Evolutionary conservation across 2,329 filamentous ascomycete species (phyloP), one percentile per base, ranked within the genome.

Genomic region (Periconia sp.): DNA sequence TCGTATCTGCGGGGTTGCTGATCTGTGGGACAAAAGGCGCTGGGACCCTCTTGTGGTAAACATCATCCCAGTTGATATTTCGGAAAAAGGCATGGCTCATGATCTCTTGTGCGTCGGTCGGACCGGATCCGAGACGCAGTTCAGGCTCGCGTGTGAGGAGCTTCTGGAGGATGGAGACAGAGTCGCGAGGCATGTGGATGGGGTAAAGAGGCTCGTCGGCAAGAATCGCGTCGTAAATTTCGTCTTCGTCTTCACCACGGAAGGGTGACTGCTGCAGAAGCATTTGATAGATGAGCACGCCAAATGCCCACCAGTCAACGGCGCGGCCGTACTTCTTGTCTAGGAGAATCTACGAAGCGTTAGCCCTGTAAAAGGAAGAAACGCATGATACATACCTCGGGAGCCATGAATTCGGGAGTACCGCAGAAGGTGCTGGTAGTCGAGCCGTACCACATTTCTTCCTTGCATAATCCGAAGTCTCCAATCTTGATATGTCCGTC

Each of bases 231-330:
- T 99, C 94, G 76, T 99, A 99, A 52, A 99, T 99, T 73, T 99
- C 94, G 68, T 99, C 94, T 67, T 99, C 95, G 60, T 99, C 94
- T 71, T 99, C 95, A 63, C 94, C 94, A 61, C 94, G 87, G 87
- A 99, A 99, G 0, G 94, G 94, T 21, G 92, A 97, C 70, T 99
- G 95, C 68, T 99, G 95, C 35, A 99, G 83, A 43, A 99, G 87
- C 95, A 99, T 99, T 72, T 99, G 94, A 76, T 99, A 99, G 63
- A 99, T 99, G 60, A 99, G 77, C 22, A 99, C 94, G 69, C 94
- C 94, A 72, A 99, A 99, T 5, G 95, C 95, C 94, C 94, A 99
- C 94, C 94, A 99, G 71, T 99, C 94, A 30, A 99, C 94, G 12
- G 94, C 90, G 45, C 94, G 87, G 32, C 92, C 92, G 63, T 99